Evolutionary conservation across 441 rosid species (phyloP), one percentile per base, ranked within the genome.

Genomic region (Rhodomyrtus psidioides): DNA sequence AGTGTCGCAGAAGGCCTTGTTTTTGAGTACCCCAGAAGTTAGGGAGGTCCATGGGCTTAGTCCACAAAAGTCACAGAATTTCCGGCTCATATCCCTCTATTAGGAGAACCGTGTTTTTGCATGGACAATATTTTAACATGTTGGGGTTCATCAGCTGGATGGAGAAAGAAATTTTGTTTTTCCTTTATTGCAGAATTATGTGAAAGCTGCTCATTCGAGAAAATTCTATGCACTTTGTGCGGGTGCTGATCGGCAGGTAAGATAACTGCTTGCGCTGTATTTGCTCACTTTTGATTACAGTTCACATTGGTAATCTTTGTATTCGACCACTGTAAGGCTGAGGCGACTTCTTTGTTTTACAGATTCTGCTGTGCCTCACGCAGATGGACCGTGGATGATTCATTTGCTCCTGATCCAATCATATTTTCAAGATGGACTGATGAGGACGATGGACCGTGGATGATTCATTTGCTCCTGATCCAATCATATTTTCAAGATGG

Each of bases 1-100:
- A 91, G 97, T 79, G 94, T 97, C 49, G 98, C 99, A 13, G 95
- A 93, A 90, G 99, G 99, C 86, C 97, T 97, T 42, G 98, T 95
- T 87, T 92, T 93, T 85, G 95, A 94, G 84, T 95, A 94, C 86
- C 93, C 93, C 30, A 92, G 89, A 91, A 91, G 89, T 70, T 92
- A 84, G 85, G 84, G 19, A 70, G 86, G 86, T 84, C 74, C 86
- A 85, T 39, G 79, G 16, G 79, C 79, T 70, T 70, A 10, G n/a
- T 70, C 26, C n/a, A 1, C 79, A 39, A 6, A 65, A 39, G n/a
- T 21, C n/a, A 9, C 13, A 34, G 26, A 34, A 12, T 62, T 62
- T 70, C n/a, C 3, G 8, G 79, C 5, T 39, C 79, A 70, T 21
- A 3, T 70, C 49, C 79, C 49, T 21, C 5, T 21, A 70, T 1